phyloP scores from a whole-genome alignment of 306 rosid genomes.

The Comarum palustre region DNA sequence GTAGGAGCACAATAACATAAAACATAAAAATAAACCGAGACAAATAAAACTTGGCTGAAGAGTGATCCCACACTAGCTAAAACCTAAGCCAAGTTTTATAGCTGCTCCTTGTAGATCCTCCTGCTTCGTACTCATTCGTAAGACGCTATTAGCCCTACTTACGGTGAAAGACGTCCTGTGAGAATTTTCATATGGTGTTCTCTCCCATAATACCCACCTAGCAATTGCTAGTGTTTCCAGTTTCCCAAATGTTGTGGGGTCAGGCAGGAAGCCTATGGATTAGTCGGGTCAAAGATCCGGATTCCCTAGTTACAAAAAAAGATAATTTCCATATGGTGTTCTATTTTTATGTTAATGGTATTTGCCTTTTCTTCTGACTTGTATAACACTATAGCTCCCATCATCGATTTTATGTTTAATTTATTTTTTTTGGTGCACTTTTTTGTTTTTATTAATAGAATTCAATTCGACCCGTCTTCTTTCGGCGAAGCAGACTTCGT shows the following conservation, averaged over 20 bases:
- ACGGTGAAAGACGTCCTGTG: not conserved
- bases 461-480: slow-evolving; percentile 53
- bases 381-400: slow-evolving; percentile 27
- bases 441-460: slow-evolving; percentile 44
- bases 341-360: not conserved
- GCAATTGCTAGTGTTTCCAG: too few relatives aligned
- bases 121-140: not conserved
- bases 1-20: slow-evolving; percentile 4
- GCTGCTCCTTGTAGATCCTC: not conserved
- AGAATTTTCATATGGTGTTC: not conserved
- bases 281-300: too few relatives aligned
- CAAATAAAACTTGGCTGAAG: not conserved
- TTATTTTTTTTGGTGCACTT: slow-evolving; percentile 54
- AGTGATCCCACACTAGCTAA: not conserved
- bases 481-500: slow-evolving; percentile 56
- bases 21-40: not conserved
- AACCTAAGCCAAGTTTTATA: not conserved
- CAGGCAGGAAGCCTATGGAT: too few relatives aligned
- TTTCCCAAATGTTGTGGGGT: too few relatives aligned
- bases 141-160: not conserved
- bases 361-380: slow-evolving; percentile 21
- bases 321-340: not conserved
- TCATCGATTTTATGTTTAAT: slow-evolving; percentile 31
- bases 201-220: too few relatives aligned
- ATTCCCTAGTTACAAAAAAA: too few relatives aligned